Evolutionary conservation across 2,329 filamentous ascomycete genomes (phyloP).

Genomic region (Arachnopeziza araneosa): DNA sequence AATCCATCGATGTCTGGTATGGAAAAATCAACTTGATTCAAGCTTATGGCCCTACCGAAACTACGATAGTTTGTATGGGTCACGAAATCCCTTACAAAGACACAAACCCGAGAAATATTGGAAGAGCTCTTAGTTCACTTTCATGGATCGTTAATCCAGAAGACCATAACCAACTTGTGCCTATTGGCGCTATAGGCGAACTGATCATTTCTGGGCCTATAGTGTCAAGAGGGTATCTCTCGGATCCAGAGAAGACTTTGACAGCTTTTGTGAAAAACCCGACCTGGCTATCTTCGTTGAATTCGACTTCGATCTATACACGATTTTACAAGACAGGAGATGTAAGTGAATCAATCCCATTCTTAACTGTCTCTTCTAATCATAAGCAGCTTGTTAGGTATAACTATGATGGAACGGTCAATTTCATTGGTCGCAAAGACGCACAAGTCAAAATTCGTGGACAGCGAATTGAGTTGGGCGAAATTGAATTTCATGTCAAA

Average conservation of each 20-base stretch:
- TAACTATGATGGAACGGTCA: constrained; percentile 35
- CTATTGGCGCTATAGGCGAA: background rate
- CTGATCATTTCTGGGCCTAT: background rate
- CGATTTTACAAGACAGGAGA: background rate
- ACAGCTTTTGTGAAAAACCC: background rate
- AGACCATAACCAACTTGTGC: background rate
- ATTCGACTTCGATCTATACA: background rate
- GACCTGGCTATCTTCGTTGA: background rate
- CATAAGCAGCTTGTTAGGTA: background rate
- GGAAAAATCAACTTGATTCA: constrained; percentile 32
- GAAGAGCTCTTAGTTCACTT: background rate
- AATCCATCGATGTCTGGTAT: constrained; percentile 34
- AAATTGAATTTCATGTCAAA: constrained; percentile 43
- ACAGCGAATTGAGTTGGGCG: constrained; percentile 70
- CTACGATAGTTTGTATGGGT: constrained; percentile 48
- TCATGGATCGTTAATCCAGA: constrained; percentile 33
- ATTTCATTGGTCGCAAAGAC: constrained; percentile 60
- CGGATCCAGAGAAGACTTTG: background rate
- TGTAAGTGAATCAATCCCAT: no score
- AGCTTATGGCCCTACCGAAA: constrained; percentile 32
- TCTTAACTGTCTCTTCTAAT: no score
- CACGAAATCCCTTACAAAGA: constrained; percentile 1
- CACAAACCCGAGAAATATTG: constrained; percentile 31
- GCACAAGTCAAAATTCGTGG: constrained; percentile 68
- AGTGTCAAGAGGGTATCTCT: background rate